Evolutionary conservation across 2,329 filamentous ascomycete species (phyloP).

Genomic region (Ceratocystis destructans): DNA sequence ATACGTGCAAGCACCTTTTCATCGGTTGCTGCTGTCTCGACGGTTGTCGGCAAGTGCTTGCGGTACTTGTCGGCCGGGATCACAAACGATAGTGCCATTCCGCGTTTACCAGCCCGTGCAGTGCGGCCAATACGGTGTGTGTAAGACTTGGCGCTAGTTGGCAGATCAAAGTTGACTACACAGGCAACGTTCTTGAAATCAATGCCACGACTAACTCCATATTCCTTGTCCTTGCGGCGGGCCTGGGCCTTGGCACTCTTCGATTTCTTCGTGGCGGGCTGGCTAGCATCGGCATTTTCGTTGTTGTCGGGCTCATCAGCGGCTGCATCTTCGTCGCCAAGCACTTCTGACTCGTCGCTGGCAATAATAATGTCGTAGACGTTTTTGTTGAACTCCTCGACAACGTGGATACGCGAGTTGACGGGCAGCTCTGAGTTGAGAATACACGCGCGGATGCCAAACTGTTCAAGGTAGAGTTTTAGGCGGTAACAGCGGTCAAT

Average conservation of each 20-base stretch:
- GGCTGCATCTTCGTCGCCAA: constrained; percentile 47
- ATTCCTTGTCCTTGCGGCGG: constrained; percentile 63
- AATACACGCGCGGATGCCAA: constrained; percentile 84
- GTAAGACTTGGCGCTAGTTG: constrained; percentile 76
- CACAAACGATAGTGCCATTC: constrained; percentile 93
- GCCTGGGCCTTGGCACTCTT: constrained; percentile 31
- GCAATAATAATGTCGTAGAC: constrained; percentile 98
- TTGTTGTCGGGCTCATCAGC: constrained; percentile 25
- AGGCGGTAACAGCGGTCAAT: constrained; percentile 80
- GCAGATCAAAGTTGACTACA: constrained; percentile 95
- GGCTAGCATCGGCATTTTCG: constrained; percentile 24
- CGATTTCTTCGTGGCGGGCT: constrained; percentile 23
- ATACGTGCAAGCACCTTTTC: constrained; percentile 75
- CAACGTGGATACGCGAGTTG: constrained; percentile 83
- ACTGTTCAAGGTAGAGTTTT: constrained; percentile 93
- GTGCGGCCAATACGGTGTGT: constrained; percentile 95
- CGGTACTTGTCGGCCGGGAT: constrained; percentile 68
- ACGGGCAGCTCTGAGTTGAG: constrained; percentile 90
- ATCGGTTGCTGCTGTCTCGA: constrained; percentile 63
- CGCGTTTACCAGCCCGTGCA: constrained; percentile 75
- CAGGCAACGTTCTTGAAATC: constrained; percentile 93
- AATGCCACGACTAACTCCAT: constrained; percentile 87
- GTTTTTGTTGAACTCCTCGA: constrained; percentile 92
- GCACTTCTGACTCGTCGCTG: constrained; percentile 75
- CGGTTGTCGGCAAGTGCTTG: constrained; percentile 78